Conservation (phyloP, 495 filamentous ascomycete species). For the Astrothelium macrocarpum region DNA sequence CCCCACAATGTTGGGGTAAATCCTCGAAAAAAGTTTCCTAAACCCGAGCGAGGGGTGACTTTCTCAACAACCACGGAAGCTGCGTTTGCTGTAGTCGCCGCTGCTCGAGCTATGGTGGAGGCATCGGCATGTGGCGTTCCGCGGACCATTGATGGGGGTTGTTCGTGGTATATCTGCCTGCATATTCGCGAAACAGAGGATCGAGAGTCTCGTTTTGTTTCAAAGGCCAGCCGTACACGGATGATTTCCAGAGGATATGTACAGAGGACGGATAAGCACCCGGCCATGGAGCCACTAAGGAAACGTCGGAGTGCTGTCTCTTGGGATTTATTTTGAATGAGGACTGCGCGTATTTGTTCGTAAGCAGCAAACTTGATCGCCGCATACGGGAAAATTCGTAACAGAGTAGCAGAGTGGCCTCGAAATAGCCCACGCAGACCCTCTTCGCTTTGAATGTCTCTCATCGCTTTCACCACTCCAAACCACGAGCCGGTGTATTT, state of each 20-base stretch:
- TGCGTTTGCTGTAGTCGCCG: slow-evolving; percentile 32
- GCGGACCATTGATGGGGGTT: slow-evolving; percentile 21
- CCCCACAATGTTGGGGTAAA: slow-evolving; percentile 82
- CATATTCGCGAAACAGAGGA: slow-evolving; percentile 63
- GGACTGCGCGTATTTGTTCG: slow-evolving; percentile 72
- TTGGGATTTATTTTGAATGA: slow-evolving; percentile 60
- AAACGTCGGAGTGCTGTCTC: slow-evolving; percentile 76
- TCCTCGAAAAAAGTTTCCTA: slow-evolving; percentile 89
- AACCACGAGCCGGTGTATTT: slow-evolving; percentile 86
- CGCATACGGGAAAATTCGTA: slow-evolving; percentile 95
- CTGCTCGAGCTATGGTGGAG: slow-evolving; percentile 22
- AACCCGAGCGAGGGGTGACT: slow-evolving; percentile 51
- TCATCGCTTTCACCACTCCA: slow-evolving; percentile 66
- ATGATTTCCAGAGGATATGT: slow-evolving; percentile 93
- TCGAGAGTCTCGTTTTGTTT: slow-evolving; percentile 61
- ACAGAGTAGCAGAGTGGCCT: slow-evolving; percentile 85
- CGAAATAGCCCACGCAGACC: slow-evolving; percentile 72
- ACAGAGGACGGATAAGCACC: slow-evolving; percentile 82
- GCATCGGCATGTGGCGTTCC: slow-evolving; percentile 7
- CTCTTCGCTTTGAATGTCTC: slow-evolving; percentile 68
- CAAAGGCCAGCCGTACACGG: slow-evolving; percentile 84
- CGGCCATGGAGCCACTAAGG: slow-evolving; percentile 68
- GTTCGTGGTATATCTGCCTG: slow-evolving; percentile 75
- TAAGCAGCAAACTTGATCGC: slow-evolving; percentile 97
- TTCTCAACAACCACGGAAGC: slow-evolving; percentile 34